Evolutionary conservation across 192 early-diverging fungal genomes (phyloP), one percentile per base, ranked within the genome.

Genomic region (Backusella parvicylindrica): DNA sequence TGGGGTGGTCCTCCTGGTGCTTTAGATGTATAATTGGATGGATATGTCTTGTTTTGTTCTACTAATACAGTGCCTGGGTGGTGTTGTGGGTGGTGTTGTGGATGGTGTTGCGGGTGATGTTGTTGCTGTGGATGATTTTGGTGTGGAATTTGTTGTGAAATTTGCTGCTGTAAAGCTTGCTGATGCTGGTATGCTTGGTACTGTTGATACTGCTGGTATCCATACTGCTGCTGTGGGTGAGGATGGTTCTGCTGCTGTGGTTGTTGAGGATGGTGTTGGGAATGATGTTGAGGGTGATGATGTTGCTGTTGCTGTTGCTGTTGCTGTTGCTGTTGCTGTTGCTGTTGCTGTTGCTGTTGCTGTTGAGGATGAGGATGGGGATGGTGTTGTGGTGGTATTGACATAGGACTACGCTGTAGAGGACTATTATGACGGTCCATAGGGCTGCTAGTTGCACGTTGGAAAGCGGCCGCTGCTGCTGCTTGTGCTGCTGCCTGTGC

Each of bases 21-120:
- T 60, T 60, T 60, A 12, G 53, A 60, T 60, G 53, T 60, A 60
- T 60, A 60, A 60, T 60, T 60, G 23, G 53, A 60, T 60, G 53
- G 53, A 60, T 60, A 60, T 60, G 53, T 3, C 23, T 60, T 60
- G 23, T 60, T 60, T 60, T 60, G 53, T 28, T 60, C 53, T 60
- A 60, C 23, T 60, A 23, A 60, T 60, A 60, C 53, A 26, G 53
- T 3, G 3, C 53, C 53, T 28, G 8, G 53, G 2, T 60, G 53
- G 26, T 60, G 53, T 1, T 60, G 53, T 28, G 21, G 53, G 11
- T 26, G 53, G 12, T 26, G 23, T 26, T 56, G 53, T 23, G n/a
- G 53, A 0, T 56, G 53, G 0, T 26, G 50, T 26, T 56, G 50
- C 6, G 9, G 50, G 0, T 26, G 21, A 0, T 56, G 50, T 21